Base-by-base conservation (phyloP, 306 rosid species). In the Lathyrus aphaca region DNA sequence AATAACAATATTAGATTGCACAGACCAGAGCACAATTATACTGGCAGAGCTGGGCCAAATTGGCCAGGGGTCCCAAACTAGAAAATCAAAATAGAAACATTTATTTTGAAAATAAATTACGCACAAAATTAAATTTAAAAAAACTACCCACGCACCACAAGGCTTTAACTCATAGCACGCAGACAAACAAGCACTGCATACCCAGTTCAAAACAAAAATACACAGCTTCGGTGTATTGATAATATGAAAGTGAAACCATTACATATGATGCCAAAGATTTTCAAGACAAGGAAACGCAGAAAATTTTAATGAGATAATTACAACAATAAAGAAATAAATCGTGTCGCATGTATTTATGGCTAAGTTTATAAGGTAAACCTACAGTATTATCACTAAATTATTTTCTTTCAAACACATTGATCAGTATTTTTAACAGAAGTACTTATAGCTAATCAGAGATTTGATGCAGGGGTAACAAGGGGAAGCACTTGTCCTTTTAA, bases 1-100 rank as follows among this genome's bases (percentile, higher is more conserved):
- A 67, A 78, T 37, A 81, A 63, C 46, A 53, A 69, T 59, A 65
- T 61, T 37, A 64, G 55, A 37, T 30, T 43, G 57, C 63, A 43
- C 59, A 64, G 19, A 73, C 44, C 62, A 53, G 11, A 59, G 60
- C 32, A 62, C 37, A 48, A 8, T 21, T 38, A 21, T 46, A 77
- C 51, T 37, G 16, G 18, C 56, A n/a, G 63, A 37, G 53, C 29
- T 46, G 61, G 61, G 49, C 37, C 68, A 30, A 12, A 46, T 17
- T 32, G 30, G 44, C 23, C 43, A 45, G 7, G 11, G 56, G 42
- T 57, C 23, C 42, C 27, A 64, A 53, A 75, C 39, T 50, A 45
- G 68, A 66, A 45, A 75, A 43, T 74, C 6, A 44, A 44, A 66
- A 66, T 21, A 53, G 9, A 53, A 54, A 54, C 38, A 45, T 23